phyloP scores from a whole-genome alignment of 2,329 filamentous ascomycete genomes.

The Ophiosphaerella korrae region DNA sequence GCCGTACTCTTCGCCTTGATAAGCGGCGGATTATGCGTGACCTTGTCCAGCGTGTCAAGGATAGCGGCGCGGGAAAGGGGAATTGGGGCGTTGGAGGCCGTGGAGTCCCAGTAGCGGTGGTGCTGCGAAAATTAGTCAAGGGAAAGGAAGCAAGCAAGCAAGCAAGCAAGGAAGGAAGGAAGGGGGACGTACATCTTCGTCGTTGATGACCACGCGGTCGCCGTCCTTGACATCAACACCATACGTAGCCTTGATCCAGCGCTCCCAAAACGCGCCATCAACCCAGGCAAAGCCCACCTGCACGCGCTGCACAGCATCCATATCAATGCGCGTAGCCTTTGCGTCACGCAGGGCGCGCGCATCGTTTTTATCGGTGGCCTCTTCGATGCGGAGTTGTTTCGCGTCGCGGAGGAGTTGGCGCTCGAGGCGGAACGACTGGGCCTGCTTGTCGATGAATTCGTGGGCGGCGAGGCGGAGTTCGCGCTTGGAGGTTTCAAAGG shows the following conservation, averaged over 20 bases:
- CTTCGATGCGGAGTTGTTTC: constrained; percentile 94
- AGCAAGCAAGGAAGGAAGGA: too few species aligned
- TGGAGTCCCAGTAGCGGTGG: constrained; percentile 93
- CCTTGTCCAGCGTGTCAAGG: constrained; percentile 79
- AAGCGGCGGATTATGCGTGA: constrained; percentile 70
- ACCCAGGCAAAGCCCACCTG: constrained; percentile 97
- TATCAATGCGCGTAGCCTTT: constrained; percentile 89
- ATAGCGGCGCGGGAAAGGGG: constrained; percentile 88
- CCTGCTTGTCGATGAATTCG: constrained; percentile 98
- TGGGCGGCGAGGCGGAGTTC: constrained; percentile 95
- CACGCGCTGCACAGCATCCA: constrained; percentile 84
- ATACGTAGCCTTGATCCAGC: constrained; percentile 94
- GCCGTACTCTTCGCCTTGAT: constrained; percentile 74
- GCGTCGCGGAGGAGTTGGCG: constrained; percentile 90
- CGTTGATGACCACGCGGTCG: constrained; percentile 93
- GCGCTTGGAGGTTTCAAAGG: constrained; percentile 76
- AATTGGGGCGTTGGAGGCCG: constrained; percentile 86
- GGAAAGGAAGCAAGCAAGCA: too few species aligned
- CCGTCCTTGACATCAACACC: constrained; percentile 85
- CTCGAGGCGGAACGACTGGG: constrained; percentile 88
- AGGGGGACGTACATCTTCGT: constrained; percentile 79
- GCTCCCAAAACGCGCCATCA: constrained; percentile 95
- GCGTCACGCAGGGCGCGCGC: constrained; percentile 83
- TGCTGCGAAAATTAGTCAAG: constrained; percentile 59
- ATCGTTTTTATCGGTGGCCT: constrained; percentile 91